These are phyloP conservation scores for Fagopyrum tataricum DNA, from an alignment of 148 eudicot genomes.

Conservation along the genomic window DNA sequence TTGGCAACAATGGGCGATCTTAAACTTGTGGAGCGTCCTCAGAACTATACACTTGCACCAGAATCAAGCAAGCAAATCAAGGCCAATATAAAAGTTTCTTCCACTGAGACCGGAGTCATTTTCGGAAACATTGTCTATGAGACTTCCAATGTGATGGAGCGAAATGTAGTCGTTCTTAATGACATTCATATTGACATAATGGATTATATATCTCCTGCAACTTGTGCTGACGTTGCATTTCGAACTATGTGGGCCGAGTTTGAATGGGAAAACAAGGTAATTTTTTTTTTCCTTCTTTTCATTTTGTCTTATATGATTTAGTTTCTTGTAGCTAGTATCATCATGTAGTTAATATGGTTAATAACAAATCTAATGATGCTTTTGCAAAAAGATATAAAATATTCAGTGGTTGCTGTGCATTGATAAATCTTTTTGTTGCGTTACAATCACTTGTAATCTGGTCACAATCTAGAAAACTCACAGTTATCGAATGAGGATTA, in stretches of 20 bases:
- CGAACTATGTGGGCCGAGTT: constrained; percentile 98
- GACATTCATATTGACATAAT: constrained; percentile 98
- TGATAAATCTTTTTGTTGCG: background rate
- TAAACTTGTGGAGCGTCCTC: constrained; percentile 96
- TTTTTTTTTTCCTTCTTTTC: background rate
- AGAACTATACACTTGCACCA: constrained; percentile 90
- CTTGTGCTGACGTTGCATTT: constrained; percentile 83
- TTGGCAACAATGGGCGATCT: constrained; percentile 98
- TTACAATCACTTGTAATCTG: background rate
- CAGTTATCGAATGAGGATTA: too few species aligned
- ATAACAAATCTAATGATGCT: background rate
- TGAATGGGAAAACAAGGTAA: constrained; percentile 99
- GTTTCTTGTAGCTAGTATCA: background rate
- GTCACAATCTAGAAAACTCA: background rate
- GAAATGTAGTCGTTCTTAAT: constrained; percentile 90
- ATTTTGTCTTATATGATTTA: background rate
- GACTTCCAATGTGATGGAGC: constrained; percentile 88
- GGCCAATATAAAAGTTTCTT: constrained; percentile 92
- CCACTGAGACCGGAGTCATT: constrained; percentile 92
- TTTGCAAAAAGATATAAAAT: background rate
- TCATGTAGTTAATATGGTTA: background rate
- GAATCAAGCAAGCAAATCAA: constrained; percentile 92
- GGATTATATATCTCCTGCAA: constrained; percentile 96
- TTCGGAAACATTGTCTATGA: constrained; percentile 94
- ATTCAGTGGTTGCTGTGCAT: background rate